A percentile compares a stretch with the other conserved stretches of the same genome.
These are phyloP conservation scores for Ganoderma boninense DNA, from an alignment of 1,284 basidiomycete genomes.

Conservation along the genomic window DNA sequence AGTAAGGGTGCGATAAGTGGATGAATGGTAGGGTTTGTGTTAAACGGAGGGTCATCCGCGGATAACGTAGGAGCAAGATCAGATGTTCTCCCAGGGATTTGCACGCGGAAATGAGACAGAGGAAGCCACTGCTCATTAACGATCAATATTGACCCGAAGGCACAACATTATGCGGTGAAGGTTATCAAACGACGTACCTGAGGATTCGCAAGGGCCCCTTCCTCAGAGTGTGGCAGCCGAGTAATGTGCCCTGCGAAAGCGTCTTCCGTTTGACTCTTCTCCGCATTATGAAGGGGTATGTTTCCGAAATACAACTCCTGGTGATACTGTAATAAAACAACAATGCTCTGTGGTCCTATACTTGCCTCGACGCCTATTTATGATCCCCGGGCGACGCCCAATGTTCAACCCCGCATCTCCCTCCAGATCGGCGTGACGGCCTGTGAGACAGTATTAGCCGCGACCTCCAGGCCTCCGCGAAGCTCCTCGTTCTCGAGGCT, in stretches of 20 bases:
- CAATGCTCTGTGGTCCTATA: background rate
- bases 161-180: background rate
- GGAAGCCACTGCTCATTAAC: slow-evolving; percentile 5
- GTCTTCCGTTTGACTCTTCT: slow-evolving; percentile 3
- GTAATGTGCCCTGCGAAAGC: background rate
- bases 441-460: slow-evolving; percentile 67
- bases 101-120: background rate
- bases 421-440: slow-evolving; percentile 68
- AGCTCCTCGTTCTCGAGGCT: slow-evolving; percentile 61
- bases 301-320: slow-evolving; percentile 9
- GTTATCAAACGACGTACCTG: slow-evolving; percentile 2
- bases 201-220: background rate
- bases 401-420: slow-evolving; percentile 44
- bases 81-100: background rate
- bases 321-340: slow-evolving; percentile 2
- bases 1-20: background rate
- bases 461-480: slow-evolving; percentile 63
- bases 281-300: slow-evolving; percentile 7
- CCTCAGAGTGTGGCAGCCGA: background rate
- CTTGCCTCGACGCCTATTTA: slow-evolving; percentile 1
- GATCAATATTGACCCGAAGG: background rate
- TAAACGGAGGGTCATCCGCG: slow-evolving; percentile 9
- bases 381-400: background rate
- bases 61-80: background rate
- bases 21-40: slow-evolving; percentile 15